Percentiles rank a stretch among this genome's conserved stretches.
phyloP scores from a whole-genome alignment of 2,329 filamentous ascomycete genomes.

The Alternaria arborescens region DNA sequence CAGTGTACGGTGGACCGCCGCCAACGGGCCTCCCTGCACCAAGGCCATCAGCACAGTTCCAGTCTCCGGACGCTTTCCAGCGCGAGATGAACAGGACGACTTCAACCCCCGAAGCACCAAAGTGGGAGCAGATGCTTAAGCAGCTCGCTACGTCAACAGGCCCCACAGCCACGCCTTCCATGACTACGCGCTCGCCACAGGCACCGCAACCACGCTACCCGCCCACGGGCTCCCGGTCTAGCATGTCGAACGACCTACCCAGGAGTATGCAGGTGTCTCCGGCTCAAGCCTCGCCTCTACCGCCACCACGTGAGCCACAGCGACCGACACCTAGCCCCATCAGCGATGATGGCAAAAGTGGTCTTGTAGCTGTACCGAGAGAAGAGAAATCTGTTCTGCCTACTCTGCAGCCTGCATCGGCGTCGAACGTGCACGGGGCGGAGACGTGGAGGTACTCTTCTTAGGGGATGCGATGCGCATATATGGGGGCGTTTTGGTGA shows the following conservation, averaged over 20 bases:
- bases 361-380: conserved; percentile 10
- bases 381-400: conserved; percentile 14
- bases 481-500: not conserved
- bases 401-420: conserved; percentile 12
- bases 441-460: conserved; percentile 46
- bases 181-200: conserved; percentile 16
- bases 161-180: conserved; percentile 14
- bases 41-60: conserved; percentile 52
- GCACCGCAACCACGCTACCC: conserved; percentile 29
- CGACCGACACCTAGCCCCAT: conserved; percentile 46
- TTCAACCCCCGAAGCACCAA: conserved; percentile 31
- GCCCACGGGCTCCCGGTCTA: conserved; percentile 19
- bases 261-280: conserved; percentile 18
- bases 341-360: conserved; percentile 41
- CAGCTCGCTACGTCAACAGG: conserved; percentile 38
- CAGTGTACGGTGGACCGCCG: conserved; percentile 21
- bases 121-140: conserved; percentile 49
- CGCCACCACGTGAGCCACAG: conserved; percentile 30
- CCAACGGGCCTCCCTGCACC: conserved; percentile 24
- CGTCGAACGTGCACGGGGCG: conserved; percentile 29
- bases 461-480: not conserved
- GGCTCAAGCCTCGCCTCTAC: conserved; percentile 25
- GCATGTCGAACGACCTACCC: conserved; percentile 27
- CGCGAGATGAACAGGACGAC: conserved; percentile 47
- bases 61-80: conserved; percentile 56